Evolutionary conservation across 1,284 basidiomycete species (phyloP).

Genomic region (Naganishia liquefaciens): DNA sequence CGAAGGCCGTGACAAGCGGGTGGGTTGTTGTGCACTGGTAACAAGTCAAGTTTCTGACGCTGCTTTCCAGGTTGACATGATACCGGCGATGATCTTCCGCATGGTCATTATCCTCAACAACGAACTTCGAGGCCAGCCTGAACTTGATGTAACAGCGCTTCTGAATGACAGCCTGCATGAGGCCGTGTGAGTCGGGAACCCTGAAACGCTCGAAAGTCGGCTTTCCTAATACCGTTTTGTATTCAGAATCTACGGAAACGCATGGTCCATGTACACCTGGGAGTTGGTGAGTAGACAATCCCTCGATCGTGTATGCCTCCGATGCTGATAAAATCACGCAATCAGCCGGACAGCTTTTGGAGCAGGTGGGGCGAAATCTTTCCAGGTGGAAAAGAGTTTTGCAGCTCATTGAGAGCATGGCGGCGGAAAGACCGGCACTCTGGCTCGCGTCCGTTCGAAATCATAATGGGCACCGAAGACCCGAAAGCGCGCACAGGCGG

Average conservation of each 20-base stretch:
- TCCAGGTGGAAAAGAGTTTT: conserved; percentile 22
- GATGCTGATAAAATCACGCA: neutral
- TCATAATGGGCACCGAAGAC: conserved; percentile 25
- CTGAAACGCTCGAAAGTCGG: neutral
- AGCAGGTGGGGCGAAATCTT: conserved; percentile 20
- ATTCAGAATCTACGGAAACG: conserved; percentile 18
- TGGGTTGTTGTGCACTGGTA: neutral
- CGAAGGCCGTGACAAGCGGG: conserved; percentile 25
- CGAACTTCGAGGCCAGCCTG: conserved; percentile 3
- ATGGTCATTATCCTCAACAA: conserved; percentile 27
- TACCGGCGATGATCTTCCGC: conserved; percentile 22
- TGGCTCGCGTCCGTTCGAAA: conserved; percentile 17
- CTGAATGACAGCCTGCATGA: conserved; percentile 21
- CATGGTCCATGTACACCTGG: conserved; percentile 27
- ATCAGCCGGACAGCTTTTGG: conserved; percentile 23
- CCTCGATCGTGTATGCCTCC: too few species aligned
- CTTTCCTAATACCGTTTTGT: neutral
- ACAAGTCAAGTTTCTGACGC: neutral
- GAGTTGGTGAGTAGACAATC: conserved; percentile 25
- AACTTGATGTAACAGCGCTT: conserved; percentile 20
- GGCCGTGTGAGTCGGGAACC: conserved; percentile 15
- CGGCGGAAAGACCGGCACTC: conserved; percentile 27
- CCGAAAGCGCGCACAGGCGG: conserved; percentile 11
- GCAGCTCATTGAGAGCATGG: conserved; percentile 18
- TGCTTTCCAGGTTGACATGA: conserved; percentile 18